Evolutionary conservation across 139 green algal genomes (phyloP).

Genomic region (Tetradesmus obliquus): DNA sequence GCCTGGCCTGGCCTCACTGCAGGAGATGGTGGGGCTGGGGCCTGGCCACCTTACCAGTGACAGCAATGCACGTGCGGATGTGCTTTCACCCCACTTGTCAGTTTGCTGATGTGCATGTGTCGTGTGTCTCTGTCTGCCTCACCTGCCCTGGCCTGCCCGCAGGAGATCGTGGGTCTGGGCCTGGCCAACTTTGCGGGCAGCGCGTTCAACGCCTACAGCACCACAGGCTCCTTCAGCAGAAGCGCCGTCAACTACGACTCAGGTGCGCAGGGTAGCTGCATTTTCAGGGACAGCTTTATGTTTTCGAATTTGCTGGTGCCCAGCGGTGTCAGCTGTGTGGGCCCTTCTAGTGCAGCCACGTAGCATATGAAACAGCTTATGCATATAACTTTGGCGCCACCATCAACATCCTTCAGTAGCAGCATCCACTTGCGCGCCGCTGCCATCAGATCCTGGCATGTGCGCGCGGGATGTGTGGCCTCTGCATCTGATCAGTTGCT

Average conservation of each 20-base stretch:
- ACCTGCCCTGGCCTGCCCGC: not conserved
- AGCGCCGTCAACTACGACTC: slow-evolving; percentile 58
- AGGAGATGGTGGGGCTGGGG: not conserved
- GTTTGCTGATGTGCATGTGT: not conserved
- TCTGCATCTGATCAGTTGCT: too few relatives aligned
- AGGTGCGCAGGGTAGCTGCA: not conserved
- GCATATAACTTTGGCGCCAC: too few relatives aligned
- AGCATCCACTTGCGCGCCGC: too few relatives aligned
- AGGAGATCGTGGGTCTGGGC: slow-evolving; percentile 84
- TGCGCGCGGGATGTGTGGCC: not conserved
- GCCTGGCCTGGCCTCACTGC: not conserved
- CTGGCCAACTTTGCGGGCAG: slow-evolving; percentile 84
- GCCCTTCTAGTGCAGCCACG: too few relatives aligned
- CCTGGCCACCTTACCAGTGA: not conserved
- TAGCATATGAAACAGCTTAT: too few relatives aligned
- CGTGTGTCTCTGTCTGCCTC: not conserved
- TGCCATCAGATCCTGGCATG: not conserved
- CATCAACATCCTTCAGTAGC: too few relatives aligned
- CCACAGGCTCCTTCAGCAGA: slow-evolving; percentile 79
- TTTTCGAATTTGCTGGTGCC: too few relatives aligned
- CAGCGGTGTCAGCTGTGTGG: too few relatives aligned
- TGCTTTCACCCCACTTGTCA: not conserved
- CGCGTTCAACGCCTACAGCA: slow-evolving; percentile 88
- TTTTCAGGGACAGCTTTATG: too few relatives aligned
- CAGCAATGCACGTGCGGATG: not conserved